Conservation (phyloP, 805 yeast species). For the Danielozyma ontarioensis region DNA sequence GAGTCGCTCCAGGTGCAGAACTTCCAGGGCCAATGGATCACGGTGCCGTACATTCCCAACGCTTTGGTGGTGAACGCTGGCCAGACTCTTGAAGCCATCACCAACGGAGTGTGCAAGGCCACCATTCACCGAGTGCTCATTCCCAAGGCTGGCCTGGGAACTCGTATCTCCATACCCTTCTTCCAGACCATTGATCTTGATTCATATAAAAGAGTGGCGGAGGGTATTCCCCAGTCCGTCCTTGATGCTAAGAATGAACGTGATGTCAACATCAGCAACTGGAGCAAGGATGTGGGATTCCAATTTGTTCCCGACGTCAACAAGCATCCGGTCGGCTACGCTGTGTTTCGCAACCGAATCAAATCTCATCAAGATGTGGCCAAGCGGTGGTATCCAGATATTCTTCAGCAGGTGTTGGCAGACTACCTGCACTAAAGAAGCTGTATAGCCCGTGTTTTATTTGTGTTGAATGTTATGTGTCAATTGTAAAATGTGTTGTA, state of each 20-base stretch:
- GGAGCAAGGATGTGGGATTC: slow-evolving; percentile 36
- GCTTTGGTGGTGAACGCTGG: slow-evolving; percentile 55
- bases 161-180: slow-evolving; percentile 43
- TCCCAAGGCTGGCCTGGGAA: slow-evolving; percentile 33
- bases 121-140: slow-evolving; percentile 51
- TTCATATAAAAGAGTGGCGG: slow-evolving; percentile 23
- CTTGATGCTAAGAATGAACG: slow-evolving; percentile 26
- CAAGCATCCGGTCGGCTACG: slow-evolving; percentile 41
- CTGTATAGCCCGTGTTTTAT: no score
- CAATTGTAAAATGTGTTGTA: no score
- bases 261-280: slow-evolving; percentile 27
- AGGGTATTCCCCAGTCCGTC: slow-evolving; percentile 23
- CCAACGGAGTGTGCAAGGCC: slow-evolving; percentile 55
- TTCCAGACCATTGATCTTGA: slow-evolving; percentile 44
- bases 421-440: slow-evolving; percentile 10
- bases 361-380: slow-evolving; percentile 42
- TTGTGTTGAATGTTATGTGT: no score
- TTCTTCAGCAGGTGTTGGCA: slow-evolving; percentile 27
- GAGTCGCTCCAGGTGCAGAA: slow-evolving; percentile 54
- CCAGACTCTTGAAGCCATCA: slow-evolving; percentile 56
- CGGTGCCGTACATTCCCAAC: slow-evolving; percentile 45
- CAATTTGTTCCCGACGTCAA: slow-evolving; percentile 33
- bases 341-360: slow-evolving; percentile 42
- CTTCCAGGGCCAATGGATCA: slow-evolving; percentile 52
- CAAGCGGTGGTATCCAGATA: slow-evolving; percentile 37